Evolutionary conservation across 1,139 yeast species (phyloP), one percentile per base, ranked within the genome.

Genomic region (Saccharomyces pastorianus): DNA sequence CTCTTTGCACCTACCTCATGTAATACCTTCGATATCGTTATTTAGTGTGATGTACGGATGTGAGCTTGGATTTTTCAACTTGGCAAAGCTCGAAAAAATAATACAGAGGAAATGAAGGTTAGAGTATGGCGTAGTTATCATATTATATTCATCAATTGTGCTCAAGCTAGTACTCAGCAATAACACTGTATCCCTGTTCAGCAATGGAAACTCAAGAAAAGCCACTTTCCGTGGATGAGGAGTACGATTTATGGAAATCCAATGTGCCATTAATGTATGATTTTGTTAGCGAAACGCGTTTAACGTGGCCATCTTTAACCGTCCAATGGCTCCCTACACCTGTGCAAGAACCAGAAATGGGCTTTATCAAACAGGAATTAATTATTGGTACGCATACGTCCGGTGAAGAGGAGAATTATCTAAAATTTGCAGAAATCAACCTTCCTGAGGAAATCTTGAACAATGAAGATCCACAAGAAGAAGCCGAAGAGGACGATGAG

Each of bases 341-440:
- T 38, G 25, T 38, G 9, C 44, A 38, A 38, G 25, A 38, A 9
- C 7, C 26, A 17, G n/a, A 38, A 9, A 8, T 8, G 9, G 44
- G 44, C 7, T 38, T 38, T 17, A 38, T 38, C 7, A 66, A 68
- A 28, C 76, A 74, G 57, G 65, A 71, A 47, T 69, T 93, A 54
- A 69, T 91, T 25, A 71, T 91, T 46, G 96, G 97, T 11, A 93
- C 99, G 0, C 91, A 88, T 66, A 88, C 98, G 0, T 81, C 91
- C 0, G 95, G 89, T 2, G 84, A 81, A 55, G 95, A 84, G 53
- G 79, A 79, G 3, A 88, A 93, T 66, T 88, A 82, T 68, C 70
- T 93, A 59, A 87, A 93, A 65, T 72, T 90, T 31, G 96, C 93
- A 1, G 73, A 82, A 4, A 81, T 90, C 1, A 84, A 84, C 53